Evolutionary conservation across 495 filamentous ascomycete genomes (phyloP).

Genomic region (Podospora australis): DNA sequence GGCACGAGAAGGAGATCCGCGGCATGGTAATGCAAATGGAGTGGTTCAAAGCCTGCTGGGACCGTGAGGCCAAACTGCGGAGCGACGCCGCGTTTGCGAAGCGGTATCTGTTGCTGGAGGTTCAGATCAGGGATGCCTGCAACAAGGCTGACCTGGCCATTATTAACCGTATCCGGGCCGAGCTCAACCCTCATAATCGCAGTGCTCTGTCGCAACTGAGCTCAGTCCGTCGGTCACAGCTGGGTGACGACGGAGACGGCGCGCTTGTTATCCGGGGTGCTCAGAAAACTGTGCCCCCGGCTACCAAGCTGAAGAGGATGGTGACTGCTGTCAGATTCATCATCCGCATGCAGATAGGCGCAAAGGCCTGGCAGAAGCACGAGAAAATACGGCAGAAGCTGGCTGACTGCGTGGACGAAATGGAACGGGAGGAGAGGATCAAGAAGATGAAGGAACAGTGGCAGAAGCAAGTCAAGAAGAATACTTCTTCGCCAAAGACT

Average conservation of each 20-base stretch:
- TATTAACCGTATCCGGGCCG: slow-evolving; percentile 61
- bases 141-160: slow-evolving; percentile 87
- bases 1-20: slow-evolving; percentile 72
- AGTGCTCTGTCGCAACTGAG: slow-evolving; percentile 17
- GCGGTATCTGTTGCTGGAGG: slow-evolving; percentile 67
- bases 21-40: slow-evolving; percentile 84
- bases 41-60: slow-evolving; percentile 73
- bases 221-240: slow-evolving; percentile 6
- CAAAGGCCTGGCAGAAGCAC: slow-evolving; percentile 33
- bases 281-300: background rate
- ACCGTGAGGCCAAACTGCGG: slow-evolving; percentile 74
- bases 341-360: slow-evolving; percentile 36
- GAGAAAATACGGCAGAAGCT: slow-evolving; percentile 34
- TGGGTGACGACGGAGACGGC: background rate
- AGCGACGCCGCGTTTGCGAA: slow-evolving; percentile 73
- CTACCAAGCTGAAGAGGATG: background rate
- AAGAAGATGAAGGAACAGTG: slow-evolving; percentile 25
- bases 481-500: too few species aligned
- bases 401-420: slow-evolving; percentile 31
- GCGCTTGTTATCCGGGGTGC: background rate
- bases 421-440: slow-evolving; percentile 29
- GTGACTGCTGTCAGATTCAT: slow-evolving; percentile 32
- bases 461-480: slow-evolving; percentile 14
- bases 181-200: slow-evolving; percentile 32
- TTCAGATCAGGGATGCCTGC: slow-evolving; percentile 74